Percentiles rank a stretch among this genome's conserved stretches.
phyloP scores from a whole-genome alignment of 2,329 filamentous ascomycete species.

The Phoma sp. region DNA sequence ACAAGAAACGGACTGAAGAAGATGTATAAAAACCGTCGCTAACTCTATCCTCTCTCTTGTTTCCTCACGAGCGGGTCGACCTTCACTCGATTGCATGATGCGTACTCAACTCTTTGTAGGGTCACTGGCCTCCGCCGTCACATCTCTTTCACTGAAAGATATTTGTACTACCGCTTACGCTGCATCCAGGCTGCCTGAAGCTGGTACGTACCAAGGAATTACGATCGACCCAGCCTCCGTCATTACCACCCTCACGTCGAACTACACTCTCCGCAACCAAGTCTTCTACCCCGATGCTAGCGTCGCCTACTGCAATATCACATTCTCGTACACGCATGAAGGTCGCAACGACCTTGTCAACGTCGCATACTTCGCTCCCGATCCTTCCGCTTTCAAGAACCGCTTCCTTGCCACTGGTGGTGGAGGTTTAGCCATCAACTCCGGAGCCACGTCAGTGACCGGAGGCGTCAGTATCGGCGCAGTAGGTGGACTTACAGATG shows the following conservation, averaged over 20 bases:
- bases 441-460: conserved; percentile 31
- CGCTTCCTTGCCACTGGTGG: conserved; percentile 57
- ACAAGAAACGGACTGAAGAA: background rate
- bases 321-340: conserved; percentile 54
- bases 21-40: background rate
- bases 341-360: conserved; percentile 31
- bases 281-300: background rate
- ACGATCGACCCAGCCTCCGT: background rate
- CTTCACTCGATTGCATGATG: background rate
- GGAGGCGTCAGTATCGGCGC: conserved; percentile 29
- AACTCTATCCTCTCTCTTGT: background rate
- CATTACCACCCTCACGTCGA: background rate
- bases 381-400: conserved; percentile 53
- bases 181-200: background rate
- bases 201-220: background rate
- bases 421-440: conserved; percentile 51
- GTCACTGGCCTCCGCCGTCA: background rate
- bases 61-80: background rate
- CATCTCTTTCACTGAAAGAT: background rate
- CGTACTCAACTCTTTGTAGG: background rate
- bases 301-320: conserved; percentile 54
- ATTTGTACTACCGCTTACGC: background rate
- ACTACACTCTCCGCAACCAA: conserved; percentile 1
- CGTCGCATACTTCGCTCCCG: conserved; percentile 52
- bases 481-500: conserved; percentile 55